phyloP scores from a whole-genome alignment of 2,329 filamentous ascomycete species.

The Thielaviopsis euricoi region DNA sequence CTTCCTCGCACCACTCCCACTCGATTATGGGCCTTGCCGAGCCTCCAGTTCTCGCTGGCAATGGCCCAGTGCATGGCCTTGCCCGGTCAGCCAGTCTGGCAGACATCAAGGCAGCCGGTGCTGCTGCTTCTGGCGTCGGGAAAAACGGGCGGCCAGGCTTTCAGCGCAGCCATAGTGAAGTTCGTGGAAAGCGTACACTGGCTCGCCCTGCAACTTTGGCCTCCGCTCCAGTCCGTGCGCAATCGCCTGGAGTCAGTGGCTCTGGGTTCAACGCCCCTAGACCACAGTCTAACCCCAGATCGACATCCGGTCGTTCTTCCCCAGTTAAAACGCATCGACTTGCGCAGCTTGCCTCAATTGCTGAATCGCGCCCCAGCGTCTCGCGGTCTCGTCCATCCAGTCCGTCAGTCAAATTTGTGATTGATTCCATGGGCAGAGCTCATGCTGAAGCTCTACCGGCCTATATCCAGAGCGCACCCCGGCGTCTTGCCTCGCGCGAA shows the following conservation, averaged over 20 bases:
- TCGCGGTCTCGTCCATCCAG: conserved; percentile 33
- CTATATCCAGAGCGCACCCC: background rate
- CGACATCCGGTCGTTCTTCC: conserved; percentile 29
- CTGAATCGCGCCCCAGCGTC: conserved; percentile 27
- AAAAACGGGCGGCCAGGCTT: conserved; percentile 29
- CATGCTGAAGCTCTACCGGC: conserved; percentile 29
- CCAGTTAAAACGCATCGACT: conserved; percentile 34
- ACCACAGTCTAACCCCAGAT: conserved; percentile 19
- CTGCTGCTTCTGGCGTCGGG: conserved; percentile 36
- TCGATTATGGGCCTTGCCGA: conserved; percentile 1
- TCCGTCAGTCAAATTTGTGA: conserved; percentile 44
- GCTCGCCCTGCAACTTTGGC: conserved; percentile 26
- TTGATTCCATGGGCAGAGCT: conserved; percentile 44
- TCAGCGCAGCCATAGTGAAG: conserved; percentile 38
- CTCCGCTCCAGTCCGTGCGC: conserved; percentile 24
- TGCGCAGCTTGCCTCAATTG: conserved; percentile 38
- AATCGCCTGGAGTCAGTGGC: conserved; percentile 7
- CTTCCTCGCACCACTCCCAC: background rate
- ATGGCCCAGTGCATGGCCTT: conserved; percentile 13
- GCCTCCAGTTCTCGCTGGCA: conserved; percentile 6
- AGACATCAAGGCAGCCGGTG: conserved; percentile 22
- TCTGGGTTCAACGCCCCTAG: conserved; percentile 8
- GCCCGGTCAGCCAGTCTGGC: conserved; percentile 30
- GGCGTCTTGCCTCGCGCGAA: conserved; percentile 2
- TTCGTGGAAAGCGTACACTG: conserved; percentile 27